Base-by-base conservation (phyloP, 2,329 filamentous ascomycete species). In the Penicillium expansum region DNA sequence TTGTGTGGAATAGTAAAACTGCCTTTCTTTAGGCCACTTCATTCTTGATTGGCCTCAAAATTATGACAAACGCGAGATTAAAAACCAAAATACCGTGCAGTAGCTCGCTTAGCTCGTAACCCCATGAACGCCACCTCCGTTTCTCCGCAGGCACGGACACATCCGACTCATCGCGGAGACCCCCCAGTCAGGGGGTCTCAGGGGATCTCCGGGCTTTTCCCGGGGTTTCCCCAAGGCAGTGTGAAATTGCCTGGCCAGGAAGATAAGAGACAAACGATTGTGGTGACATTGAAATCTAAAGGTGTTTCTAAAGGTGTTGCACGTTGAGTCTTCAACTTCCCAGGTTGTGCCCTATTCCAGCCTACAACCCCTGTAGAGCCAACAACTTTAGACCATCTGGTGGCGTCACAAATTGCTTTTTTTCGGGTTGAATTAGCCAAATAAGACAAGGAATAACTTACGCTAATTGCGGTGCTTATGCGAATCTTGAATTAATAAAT, bases 121-220 rank as follows among this genome's bases (percentile, higher is more conserved):
- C 16, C 24, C 24, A 18, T 2, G 10, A 30, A 37, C 58, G 56
- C 58, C 58, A 59, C 56, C 37, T 45, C 52, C 48, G 22, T 48
- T 32, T 47, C 42, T 48, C 38, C 41, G 44, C 39, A 57, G 42
- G 42, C 44, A 58, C 47, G 33, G 33, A n/a, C n/a, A 48, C 49
- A 37, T 11, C 10, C 30, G 32, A 29, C n/a, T 32, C 29, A 33
- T 24, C 6, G 22, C 16, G 22, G 33, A 20, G 18, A 29, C 5
- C 27, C 27, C 8, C 27, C 27, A 6, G 27, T 29, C 27, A 27
- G 27, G 6, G 27, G 8, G 24, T 24, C 24, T 24, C 24, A 24
- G 24, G 24, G 24, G 27, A n/a, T n/a, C n/a, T n/a, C n/a, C 27
- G 27, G 27, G 4, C 2, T 29, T 29, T 22, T 8, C 16, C 20